These are phyloP conservation scores for Hypoxylon trugodes DNA, from an alignment of 495 filamentous ascomycete genomes.

Conservation along the genomic window DNA sequence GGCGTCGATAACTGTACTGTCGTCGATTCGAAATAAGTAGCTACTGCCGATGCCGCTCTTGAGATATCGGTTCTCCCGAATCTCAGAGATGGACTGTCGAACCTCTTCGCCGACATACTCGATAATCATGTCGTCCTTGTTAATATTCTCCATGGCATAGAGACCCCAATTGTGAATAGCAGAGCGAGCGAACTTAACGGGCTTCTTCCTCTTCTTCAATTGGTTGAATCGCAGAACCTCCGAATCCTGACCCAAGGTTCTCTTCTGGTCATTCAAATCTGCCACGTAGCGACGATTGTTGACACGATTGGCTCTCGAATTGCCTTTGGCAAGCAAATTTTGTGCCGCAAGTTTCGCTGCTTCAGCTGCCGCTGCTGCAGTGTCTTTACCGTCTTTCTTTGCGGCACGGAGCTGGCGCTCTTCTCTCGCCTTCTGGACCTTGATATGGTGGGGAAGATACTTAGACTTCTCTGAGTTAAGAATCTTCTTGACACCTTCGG, in stretches of 20 bases:
- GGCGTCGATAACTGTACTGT: constrained; percentile 96
- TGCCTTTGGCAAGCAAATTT: constrained; percentile 76
- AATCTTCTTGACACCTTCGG: constrained; percentile 93
- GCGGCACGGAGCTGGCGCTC: constrained; percentile 79
- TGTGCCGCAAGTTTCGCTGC: constrained; percentile 79
- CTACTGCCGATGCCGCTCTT: constrained; percentile 97
- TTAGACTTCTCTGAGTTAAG: constrained; percentile 96
- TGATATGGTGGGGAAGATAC: constrained; percentile 96
- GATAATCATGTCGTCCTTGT: constrained; percentile 99
- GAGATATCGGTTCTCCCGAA: constrained; percentile 89
- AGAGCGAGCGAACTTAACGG: constrained; percentile 95
- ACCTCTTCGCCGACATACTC: constrained; percentile 99
- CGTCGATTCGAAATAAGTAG: constrained; percentile 98
- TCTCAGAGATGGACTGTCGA: constrained; percentile 92
- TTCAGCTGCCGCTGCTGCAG: constrained; percentile 70
- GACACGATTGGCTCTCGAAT: constrained; percentile 88
- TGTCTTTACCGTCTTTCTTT: constrained; percentile 72
- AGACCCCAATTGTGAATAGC: constrained; percentile 99
- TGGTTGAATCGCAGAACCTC: constrained; percentile 97
- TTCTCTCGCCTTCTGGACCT: constrained; percentile 87
- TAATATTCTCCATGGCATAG: constrained; percentile 96
- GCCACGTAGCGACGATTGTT: constrained; percentile 94
- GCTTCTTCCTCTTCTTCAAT: constrained; percentile 99
- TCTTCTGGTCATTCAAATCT: constrained; percentile 93
- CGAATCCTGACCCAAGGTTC: constrained; percentile 82